Conservation (phyloP, 140 eudicot species). For the Bidens hawaiensis region DNA sequence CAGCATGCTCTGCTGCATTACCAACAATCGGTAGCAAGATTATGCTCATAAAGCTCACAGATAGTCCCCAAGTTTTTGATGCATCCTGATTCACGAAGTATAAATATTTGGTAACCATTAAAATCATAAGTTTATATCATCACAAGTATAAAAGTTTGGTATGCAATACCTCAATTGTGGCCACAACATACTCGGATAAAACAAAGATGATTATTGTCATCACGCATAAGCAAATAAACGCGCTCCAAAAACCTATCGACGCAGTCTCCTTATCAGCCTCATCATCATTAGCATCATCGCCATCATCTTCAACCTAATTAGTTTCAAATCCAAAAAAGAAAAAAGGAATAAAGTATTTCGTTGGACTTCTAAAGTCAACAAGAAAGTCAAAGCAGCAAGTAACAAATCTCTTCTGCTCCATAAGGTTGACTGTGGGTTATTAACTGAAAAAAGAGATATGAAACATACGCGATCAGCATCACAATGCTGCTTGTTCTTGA, state of each 20-base stretch:
- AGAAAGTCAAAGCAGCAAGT: conserved; percentile 2
- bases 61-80: conserved; percentile 66
- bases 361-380: conserved; percentile 13
- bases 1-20: conserved; percentile 87
- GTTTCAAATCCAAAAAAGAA: neutral
- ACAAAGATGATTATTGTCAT: conserved; percentile 67
- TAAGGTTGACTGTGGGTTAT: conserved; percentile 70
- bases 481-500: conserved; percentile 68
- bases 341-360: neutral
- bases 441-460: conserved; percentile 69
- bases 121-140: neutral
- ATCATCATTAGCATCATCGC: conserved; percentile 13
- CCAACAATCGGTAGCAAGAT: conserved; percentile 76
- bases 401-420: conserved; percentile 53
- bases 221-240: conserved; percentile 55
- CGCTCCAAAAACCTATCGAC: conserved; percentile 70
- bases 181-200: conserved; percentile 80
- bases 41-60: conserved; percentile 68
- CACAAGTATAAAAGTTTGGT: too few relatives aligned
- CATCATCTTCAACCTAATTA: conserved; percentile 18
- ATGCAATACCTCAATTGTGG: conserved; percentile 68
- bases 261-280: conserved; percentile 44
- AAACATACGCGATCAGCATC: conserved; percentile 63
- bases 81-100: conserved; percentile 37
- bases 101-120: neutral